Base-by-base conservation (phyloP, 2,329 filamentous ascomycete genomes). In the Ophioceras dolichostomum region DNA sequence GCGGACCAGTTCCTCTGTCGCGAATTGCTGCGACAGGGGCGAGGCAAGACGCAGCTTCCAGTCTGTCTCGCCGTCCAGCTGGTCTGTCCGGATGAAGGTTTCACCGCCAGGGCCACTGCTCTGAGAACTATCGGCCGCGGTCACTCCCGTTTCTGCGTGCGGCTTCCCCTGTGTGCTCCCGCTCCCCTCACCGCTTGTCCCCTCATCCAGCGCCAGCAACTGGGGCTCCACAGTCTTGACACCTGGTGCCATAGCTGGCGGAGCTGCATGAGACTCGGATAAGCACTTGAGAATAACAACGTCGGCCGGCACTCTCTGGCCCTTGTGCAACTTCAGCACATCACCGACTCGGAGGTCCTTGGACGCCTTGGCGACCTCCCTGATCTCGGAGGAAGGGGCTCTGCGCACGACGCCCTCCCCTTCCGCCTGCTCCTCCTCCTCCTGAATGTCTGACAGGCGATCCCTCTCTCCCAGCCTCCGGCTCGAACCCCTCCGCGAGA, bases 51-150 rank as follows among this genome's bases (percentile, higher is more conserved):
- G 79, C 39, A 98, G 65, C 60, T 98, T 98, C 93, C 91, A 98
- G 53, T 98, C 91, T 0, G 91, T 98, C 61, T 98, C 91, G 48
- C 91, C 91, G 51, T 98, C 91, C 9, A 98, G 70, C 54, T 98
- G 91, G 57, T 98, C 91, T 2, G 93, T 98, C 42, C 91, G 76
- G 52, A 98, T 96, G 51, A 98, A 98, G 0, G 89, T 89, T 59
- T 98, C 93, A 20, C 87, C 87, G 19, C 69, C 67, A n/a, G 70
- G 60, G 14, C 61, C 59, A 10, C 56, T 24, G n/a, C n/a, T n/a
- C n/a, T n/a, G n/a, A n/a, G n/a, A n/a, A n/a, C n/a, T n/a, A n/a
- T n/a, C n/a, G n/a, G n/a, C n/a, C 14, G 13, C 9, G 17, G 18
- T 22, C 3, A 39, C 27, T 10, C n/a, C 32, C 5, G 26, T 57